Conservation (phyloP, 192 early-diverging fungal species). For the Backusella tarrabulga region DNA sequence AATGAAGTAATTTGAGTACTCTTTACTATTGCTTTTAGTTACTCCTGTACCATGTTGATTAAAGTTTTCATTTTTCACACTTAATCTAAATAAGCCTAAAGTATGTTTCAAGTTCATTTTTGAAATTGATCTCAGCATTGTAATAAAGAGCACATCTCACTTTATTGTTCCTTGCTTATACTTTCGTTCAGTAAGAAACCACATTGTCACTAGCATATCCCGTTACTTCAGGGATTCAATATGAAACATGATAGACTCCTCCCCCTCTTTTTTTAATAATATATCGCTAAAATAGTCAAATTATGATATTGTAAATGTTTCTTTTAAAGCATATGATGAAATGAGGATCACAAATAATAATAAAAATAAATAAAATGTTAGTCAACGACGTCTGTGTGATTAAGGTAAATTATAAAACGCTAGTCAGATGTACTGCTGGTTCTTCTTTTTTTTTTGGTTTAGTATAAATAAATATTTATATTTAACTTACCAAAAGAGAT, state of each 20-base stretch:
- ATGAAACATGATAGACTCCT: neutral
- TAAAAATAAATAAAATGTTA: neutral
- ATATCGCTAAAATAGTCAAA: neutral
- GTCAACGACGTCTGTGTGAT: neutral
- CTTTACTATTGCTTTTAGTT: neutral
- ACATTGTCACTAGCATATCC: neutral
- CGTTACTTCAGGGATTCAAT: neutral
- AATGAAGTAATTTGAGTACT: neutral
- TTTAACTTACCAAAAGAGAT: neutral
- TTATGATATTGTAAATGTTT: neutral
- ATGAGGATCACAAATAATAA: neutral
- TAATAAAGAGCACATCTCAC: neutral
- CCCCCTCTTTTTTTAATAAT: neutral
- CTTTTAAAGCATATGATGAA: slow-evolving; percentile 1
- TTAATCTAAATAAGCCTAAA: neutral
- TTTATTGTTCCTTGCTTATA: neutral
- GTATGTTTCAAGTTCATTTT: neutral
- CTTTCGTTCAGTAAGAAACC: neutral
- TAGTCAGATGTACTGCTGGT: neutral
- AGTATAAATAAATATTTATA: neutral
- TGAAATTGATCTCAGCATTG: neutral
- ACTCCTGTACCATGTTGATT: neutral
- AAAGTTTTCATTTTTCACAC: neutral
- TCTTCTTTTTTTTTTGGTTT: neutral
- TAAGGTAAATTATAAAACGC: neutral